A percentile compares a stretch with the other conserved stretches of the same genome.
These are phyloP conservation scores for Candida patagonica DNA, from an alignment of 805 yeast species.

Conservation along the genomic window DNA sequence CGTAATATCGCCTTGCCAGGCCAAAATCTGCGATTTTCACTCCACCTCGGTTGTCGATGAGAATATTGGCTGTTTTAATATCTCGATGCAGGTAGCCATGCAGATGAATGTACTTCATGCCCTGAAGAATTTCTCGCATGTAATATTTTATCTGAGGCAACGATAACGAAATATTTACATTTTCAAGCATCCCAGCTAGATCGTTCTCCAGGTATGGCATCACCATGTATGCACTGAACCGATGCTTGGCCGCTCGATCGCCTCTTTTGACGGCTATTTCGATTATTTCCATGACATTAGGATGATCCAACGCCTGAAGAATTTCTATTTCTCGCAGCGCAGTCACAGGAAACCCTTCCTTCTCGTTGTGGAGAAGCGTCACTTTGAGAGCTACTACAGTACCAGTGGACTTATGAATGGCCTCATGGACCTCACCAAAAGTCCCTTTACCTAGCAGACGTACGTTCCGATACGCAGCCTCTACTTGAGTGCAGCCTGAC, in stretches of 20 bases:
- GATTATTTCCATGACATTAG: constrained; percentile 63
- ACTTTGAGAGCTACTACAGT: constrained; percentile 79
- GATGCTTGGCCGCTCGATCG: constrained; percentile 20
- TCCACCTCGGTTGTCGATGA: constrained; percentile 65
- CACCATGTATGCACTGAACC: constrained; percentile 63
- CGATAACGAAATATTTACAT: constrained; percentile 53
- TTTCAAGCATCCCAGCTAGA: constrained; percentile 79
- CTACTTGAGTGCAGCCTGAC: constrained; percentile 29
- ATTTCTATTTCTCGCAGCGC: constrained; percentile 88
- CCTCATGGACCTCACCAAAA: constrained; percentile 82
- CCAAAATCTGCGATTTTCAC: constrained; percentile 95
- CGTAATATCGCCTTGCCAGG: constrained; percentile 67
- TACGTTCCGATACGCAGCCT: constrained; percentile 25
- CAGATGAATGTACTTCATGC: constrained; percentile 72
- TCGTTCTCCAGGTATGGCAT: constrained; percentile 91
- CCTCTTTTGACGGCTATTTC: constrained; percentile 63
- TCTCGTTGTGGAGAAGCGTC: constrained; percentile 65
- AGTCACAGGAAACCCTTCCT: constrained; percentile 81
- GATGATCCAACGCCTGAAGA: constrained; percentile 58
- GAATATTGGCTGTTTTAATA: constrained; percentile 91
- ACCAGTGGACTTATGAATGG: constrained; percentile 42
- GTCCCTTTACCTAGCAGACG: constrained; percentile 70
- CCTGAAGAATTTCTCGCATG: constrained; percentile 66
- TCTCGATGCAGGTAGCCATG: constrained; percentile 69
- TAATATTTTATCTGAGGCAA: constrained; percentile 74